phyloP scores from a whole-genome alignment of 306 rosid genomes.

The Prunus salicina region DNA sequence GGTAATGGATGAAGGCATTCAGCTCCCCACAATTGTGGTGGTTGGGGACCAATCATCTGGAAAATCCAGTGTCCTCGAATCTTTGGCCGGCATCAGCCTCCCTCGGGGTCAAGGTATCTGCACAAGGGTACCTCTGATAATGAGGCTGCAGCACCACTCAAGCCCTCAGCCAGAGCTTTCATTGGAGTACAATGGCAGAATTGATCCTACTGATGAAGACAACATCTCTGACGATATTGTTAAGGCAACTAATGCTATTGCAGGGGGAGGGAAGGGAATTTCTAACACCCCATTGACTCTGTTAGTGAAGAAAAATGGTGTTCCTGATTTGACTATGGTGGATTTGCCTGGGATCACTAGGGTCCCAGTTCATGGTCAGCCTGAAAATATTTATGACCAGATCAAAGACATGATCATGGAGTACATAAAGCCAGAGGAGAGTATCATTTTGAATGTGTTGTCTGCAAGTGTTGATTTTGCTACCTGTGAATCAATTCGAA shows the following conservation, averaged over 20 bases:
- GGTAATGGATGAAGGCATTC: slow-evolving; percentile 45
- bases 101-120: slow-evolving; percentile 3
- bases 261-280: background rate
- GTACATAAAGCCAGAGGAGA: background rate
- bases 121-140: background rate
- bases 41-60: slow-evolving; percentile 50
- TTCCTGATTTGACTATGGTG: background rate
- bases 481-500: background rate
- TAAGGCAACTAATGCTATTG: background rate
- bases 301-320: background rate
- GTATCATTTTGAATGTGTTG: background rate
- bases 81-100: slow-evolving; percentile 42
- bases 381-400: background rate
- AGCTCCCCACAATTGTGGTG: slow-evolving; percentile 50
- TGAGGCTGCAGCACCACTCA: slow-evolving; percentile 1
- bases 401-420: background rate
- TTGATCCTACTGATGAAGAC: background rate
- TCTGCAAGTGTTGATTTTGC: background rate
- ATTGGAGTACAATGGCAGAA: background rate
- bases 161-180: background rate
- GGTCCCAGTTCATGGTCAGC: background rate
- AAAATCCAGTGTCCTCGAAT: slow-evolving; percentile 45
- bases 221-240: background rate
- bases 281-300: background rate
- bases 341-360: background rate